A percentile compares a stretch with the other conserved stretches of the same genome.
Conservation (phyloP, 1,139 yeast species). For the Geotrichum aggregatum region DNA sequence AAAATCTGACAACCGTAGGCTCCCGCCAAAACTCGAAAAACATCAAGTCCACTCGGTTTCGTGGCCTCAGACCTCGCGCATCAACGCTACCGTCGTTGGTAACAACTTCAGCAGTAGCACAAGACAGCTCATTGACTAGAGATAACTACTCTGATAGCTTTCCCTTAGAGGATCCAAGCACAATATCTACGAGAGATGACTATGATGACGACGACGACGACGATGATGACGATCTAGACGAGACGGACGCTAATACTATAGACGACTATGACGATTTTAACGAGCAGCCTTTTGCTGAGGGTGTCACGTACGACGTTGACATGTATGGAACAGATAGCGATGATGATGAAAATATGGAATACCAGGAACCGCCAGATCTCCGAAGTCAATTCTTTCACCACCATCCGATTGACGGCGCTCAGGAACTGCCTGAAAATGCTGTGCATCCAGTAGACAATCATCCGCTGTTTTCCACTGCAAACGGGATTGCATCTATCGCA, state of each 20-base stretch:
- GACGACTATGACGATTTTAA: slow-evolving; percentile 20
- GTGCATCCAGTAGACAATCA: slow-evolving; percentile 14
- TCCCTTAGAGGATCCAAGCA: slow-evolving; percentile 15
- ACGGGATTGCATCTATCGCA: background rate
- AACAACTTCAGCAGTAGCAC: background rate
- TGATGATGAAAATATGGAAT: slow-evolving; percentile 21
- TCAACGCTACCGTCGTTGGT: slow-evolving; percentile 10
- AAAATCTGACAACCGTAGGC: too few species aligned
- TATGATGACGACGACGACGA: slow-evolving; percentile 25
- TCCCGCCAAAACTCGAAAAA: too few species aligned
- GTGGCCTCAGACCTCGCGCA: slow-evolving; percentile 8
- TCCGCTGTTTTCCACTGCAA: too few species aligned
- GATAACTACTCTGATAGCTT: slow-evolving; percentile 14
- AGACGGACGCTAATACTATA: slow-evolving; percentile 18
- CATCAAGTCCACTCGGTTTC: slow-evolving; percentile 12
- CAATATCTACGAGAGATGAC: slow-evolving; percentile 17
- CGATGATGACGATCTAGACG: slow-evolving; percentile 21
- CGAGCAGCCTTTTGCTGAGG: slow-evolving; percentile 23
- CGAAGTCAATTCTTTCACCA: slow-evolving; percentile 9
- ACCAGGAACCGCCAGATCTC: slow-evolving; percentile 4
- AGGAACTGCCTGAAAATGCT: slow-evolving; percentile 13
- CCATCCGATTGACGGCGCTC: slow-evolving; percentile 6
- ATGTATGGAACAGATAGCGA: slow-evolving; percentile 23
- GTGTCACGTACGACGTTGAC: slow-evolving; percentile 20
- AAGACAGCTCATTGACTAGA: background rate